Evolutionary conservation across 805 yeast species (phyloP).

Genomic region (Komagataella populi): DNA sequence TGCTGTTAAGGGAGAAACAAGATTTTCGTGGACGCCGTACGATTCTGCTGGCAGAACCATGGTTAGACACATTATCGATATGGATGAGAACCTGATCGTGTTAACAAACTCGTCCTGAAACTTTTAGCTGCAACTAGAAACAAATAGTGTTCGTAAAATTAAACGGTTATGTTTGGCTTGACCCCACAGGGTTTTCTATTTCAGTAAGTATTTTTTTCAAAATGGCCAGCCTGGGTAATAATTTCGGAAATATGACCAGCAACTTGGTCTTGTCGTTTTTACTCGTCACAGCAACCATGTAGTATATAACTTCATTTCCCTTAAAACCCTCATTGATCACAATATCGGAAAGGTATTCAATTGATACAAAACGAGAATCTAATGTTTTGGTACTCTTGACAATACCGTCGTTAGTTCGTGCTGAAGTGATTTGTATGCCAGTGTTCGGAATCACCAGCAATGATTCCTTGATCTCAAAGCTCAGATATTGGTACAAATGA

Average conservation of each 20-base stretch:
- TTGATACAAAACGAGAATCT: constrained; percentile 33
- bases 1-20: not conserved
- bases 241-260: constrained; percentile 16
- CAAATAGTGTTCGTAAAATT: not conserved
- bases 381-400: not conserved
- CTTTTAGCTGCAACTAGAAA: not conserved
- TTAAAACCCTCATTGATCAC: constrained; percentile 67
- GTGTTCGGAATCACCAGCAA: constrained; percentile 30
- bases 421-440: constrained; percentile 23
- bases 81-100: not conserved
- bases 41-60: not conserved
- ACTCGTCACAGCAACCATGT: constrained; percentile 44
- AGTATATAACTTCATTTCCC: constrained; percentile 52
- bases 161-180: not conserved
- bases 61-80: not conserved
- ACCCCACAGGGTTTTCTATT: not conserved
- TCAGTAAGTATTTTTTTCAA: constrained; percentile 7
- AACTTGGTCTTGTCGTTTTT: constrained; percentile 12
- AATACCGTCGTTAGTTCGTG: not conserved
- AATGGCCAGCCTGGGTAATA: constrained; percentile 16
- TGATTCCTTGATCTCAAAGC: constrained; percentile 26
- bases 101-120: not conserved
- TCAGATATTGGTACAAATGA: constrained; percentile 11
- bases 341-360: constrained; percentile 43
- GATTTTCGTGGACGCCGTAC: not conserved